Evolutionary conservation across 331 rosid species (phyloP).

Genomic region (Prunus yedoensis): DNA sequence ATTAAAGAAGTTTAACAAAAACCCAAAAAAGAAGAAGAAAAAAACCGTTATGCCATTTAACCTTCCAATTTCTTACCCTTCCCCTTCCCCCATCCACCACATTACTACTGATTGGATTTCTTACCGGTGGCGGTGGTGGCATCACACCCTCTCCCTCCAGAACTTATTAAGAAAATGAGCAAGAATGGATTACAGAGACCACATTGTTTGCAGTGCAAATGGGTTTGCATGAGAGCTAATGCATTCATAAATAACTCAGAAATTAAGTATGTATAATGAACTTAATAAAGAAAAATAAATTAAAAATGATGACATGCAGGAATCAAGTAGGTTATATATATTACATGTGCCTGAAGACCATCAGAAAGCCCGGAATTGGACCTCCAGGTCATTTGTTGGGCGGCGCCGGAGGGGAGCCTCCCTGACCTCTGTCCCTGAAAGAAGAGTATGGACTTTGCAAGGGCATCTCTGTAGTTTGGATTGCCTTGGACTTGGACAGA

Average conservation of each 20-base stretch:
- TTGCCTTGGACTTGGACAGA: conserved; percentile 34
- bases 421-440: conserved; percentile 96
- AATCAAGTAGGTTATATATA: background rate
- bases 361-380: conserved; percentile 68
- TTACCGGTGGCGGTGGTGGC: background rate
- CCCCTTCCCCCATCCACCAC: background rate
- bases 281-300: background rate
- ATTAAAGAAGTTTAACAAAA: too few species aligned
- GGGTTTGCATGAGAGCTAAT: background rate
- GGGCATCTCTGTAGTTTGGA: conserved; percentile 75
- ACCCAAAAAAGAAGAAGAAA: background rate
- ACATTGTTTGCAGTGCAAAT: background rate
- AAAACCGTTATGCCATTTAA: background rate
- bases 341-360: conserved; percentile 69
- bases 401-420: conserved; percentile 39
- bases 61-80: too few species aligned
- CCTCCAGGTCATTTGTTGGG: conserved; percentile 71
- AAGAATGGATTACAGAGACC: background rate
- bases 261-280: background rate
- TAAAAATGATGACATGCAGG: background rate
- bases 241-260: background rate
- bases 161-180: background rate
- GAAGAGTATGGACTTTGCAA: conserved; percentile 75
- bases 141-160: background rate
- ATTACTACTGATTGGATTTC: background rate